Conservation (phyloP, 2,329 filamentous ascomycete species). For the Fusarium buharicum region DNA sequence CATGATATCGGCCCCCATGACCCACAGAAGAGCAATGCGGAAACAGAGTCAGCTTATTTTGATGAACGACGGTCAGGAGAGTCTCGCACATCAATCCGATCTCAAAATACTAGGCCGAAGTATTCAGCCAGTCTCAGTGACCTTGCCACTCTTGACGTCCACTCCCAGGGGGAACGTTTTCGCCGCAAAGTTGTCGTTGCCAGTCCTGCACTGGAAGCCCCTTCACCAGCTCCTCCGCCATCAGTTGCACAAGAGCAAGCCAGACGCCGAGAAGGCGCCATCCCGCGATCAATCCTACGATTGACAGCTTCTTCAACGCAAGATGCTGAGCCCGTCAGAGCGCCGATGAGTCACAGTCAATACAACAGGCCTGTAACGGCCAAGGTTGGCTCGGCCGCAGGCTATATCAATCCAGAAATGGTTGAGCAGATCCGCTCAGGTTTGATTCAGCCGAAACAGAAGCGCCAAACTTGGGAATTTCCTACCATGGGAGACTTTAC, state of each 20-base stretch:
- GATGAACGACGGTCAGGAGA: background rate
- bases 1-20: background rate
- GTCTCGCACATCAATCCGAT: background rate
- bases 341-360: conserved; percentile 35
- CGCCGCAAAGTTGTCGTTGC: conserved; percentile 49
- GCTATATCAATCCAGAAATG: conserved; percentile 28
- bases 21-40: background rate
- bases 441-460: conserved; percentile 30
- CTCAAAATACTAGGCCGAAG: background rate
- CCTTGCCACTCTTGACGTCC: background rate
- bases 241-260: conserved; percentile 52
- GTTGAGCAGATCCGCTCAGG: conserved; percentile 46
- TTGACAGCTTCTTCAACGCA: conserved; percentile 19
- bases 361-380: conserved; percentile 39
- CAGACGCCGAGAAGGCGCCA: conserved; percentile 46
- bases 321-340: conserved; percentile 6
- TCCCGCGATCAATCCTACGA: conserved; percentile 52
- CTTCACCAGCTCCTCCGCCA: conserved; percentile 43
- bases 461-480: conserved; percentile 24
- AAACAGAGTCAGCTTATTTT: conserved; percentile 1
- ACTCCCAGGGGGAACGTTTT: conserved; percentile 13
- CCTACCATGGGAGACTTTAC: conserved; percentile 45
- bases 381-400: conserved; percentile 10
- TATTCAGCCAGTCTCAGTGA: background rate
- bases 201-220: conserved; percentile 42